Evolutionary conservation across 768 basidiomycete species (phyloP).

Genomic region (Myochromella boudieri): DNA sequence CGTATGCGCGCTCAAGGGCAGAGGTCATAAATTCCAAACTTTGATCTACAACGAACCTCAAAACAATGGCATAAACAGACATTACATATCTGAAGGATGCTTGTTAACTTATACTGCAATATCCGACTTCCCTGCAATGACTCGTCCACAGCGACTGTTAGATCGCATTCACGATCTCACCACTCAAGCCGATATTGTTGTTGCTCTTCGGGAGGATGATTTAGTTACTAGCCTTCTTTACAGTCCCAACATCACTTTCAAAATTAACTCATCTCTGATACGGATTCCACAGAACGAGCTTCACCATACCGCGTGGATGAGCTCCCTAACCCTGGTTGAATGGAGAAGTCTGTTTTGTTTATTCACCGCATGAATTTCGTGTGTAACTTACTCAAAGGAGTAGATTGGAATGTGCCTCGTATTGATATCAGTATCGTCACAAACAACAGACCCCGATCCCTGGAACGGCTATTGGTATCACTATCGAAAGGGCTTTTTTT

Average conservation of each 20-base stretch:
- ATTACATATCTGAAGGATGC: slow-evolving; percentile 15
- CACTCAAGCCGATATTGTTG: slow-evolving; percentile 28
- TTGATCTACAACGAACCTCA: slow-evolving; percentile 26
- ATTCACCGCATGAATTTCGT: slow-evolving; percentile 11
- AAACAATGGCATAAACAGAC: slow-evolving; percentile 8
- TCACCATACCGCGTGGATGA: slow-evolving; percentile 59
- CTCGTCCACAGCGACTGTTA: not conserved
- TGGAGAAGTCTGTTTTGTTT: slow-evolving; percentile 46
- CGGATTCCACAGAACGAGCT: slow-evolving; percentile 51
- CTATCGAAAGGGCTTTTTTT: slow-evolving; percentile 59
- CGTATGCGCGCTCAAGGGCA: slow-evolving; percentile 31
- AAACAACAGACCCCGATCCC: slow-evolving; percentile 70
- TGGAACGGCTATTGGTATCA: slow-evolving; percentile 65
- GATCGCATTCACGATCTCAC: not conserved
- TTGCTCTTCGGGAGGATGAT: slow-evolving; percentile 32
- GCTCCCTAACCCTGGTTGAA: slow-evolving; percentile 53
- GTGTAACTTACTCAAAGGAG: slow-evolving; percentile 13
- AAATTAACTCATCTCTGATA: slow-evolving; percentile 32
- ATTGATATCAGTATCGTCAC: slow-evolving; percentile 78
- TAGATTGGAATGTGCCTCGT: slow-evolving; percentile 75
- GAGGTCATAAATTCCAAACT: slow-evolving; percentile 28
- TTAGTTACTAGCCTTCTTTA: slow-evolving; percentile 14
- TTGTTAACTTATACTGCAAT: slow-evolving; percentile 16
- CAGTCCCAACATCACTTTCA: slow-evolving; percentile 3
- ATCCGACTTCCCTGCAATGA: not conserved